Evolutionary conservation across 257 asterid species (phyloP).

Genomic region (Oldenlandia corymbosa): DNA sequence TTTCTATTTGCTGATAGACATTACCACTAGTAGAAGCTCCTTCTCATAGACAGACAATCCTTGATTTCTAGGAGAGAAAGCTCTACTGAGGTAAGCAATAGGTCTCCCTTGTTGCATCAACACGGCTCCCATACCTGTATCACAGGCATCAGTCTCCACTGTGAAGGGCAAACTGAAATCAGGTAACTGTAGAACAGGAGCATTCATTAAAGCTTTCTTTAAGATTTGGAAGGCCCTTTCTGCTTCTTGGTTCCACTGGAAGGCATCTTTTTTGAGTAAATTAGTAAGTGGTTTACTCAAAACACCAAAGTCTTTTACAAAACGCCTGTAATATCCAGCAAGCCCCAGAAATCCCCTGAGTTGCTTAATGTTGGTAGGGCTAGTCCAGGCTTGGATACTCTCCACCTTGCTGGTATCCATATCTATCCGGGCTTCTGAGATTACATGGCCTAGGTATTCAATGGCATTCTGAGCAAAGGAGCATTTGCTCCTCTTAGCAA

Average conservation of each 20-base stretch:
- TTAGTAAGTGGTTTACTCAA: not conserved
- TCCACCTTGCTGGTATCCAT: not conserved
- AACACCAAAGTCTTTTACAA: not conserved
- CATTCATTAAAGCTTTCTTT: too few species aligned
- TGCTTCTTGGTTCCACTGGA: not conserved
- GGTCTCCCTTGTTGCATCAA: too few species aligned
- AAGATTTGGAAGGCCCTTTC: not conserved
- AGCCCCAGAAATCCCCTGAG: not conserved
- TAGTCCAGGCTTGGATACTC: not conserved
- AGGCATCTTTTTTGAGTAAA: not conserved
- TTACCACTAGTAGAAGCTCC: too few species aligned
- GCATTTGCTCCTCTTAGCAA: not conserved
- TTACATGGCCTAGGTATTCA: not conserved
- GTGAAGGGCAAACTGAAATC: too few species aligned
- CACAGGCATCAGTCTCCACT: too few species aligned
- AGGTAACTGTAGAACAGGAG: too few species aligned
- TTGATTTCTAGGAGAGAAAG: too few species aligned
- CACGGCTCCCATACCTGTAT: too few species aligned
- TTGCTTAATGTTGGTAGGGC: not conserved
- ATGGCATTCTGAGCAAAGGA: not conserved
- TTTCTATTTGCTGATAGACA: too few species aligned
- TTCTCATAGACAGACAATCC: too few species aligned
- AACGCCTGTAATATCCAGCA: not conserved
- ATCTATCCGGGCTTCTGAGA: not conserved
- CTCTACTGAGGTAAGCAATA: too few species aligned